These are phyloP conservation scores for Phytophthora pinifolia DNA, from an alignment of 352 stramenopile genomes.

Conservation along the genomic window DNA sequence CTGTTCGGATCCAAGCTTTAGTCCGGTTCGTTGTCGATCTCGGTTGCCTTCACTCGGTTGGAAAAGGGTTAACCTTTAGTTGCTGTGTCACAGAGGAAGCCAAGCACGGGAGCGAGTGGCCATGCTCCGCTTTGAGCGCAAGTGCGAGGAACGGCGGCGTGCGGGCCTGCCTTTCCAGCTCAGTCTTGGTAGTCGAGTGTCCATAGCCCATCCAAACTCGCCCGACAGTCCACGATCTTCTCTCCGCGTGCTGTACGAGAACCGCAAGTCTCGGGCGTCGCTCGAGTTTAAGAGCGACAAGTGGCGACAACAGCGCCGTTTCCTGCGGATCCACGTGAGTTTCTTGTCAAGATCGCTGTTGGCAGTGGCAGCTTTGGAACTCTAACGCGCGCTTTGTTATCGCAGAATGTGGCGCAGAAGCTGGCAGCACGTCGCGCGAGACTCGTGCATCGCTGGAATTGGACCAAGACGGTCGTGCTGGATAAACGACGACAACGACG, in stretches of 20 bases:
- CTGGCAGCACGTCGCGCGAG: conserved; percentile 26
- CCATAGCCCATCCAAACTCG: conserved; percentile 6
- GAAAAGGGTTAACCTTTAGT: conserved; percentile 1
- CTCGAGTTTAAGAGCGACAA: conserved; percentile 46
- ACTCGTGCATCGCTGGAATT: conserved; percentile 34
- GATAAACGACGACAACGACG: conserved; percentile 26
- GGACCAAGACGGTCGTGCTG: conserved; percentile 28
- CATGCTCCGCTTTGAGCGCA: conserved; percentile 54
- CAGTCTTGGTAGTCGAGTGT: conserved; percentile 38
- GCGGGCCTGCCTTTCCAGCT: conserved; percentile 43
- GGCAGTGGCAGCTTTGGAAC: neutral
- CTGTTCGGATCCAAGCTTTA: conserved; percentile 56
- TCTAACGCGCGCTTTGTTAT: neutral
- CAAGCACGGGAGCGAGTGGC: conserved; percentile 51
- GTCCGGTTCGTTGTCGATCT: conserved; percentile 37
- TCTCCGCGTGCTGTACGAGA: conserved; percentile 37
- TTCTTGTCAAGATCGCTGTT: neutral
- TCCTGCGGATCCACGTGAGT: conserved; percentile 53
- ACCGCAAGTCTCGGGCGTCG: conserved; percentile 35
- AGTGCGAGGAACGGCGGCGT: conserved; percentile 38
- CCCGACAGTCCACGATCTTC: conserved; percentile 20
- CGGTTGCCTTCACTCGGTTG: neutral
- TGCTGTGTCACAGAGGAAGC: conserved; percentile 32
- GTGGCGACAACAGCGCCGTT: conserved; percentile 50
- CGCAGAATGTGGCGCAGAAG: conserved; percentile 38